Conservation (phyloP, 1,284 basidiomycete species). For the Cryptococcus wingfieldii region DNA sequence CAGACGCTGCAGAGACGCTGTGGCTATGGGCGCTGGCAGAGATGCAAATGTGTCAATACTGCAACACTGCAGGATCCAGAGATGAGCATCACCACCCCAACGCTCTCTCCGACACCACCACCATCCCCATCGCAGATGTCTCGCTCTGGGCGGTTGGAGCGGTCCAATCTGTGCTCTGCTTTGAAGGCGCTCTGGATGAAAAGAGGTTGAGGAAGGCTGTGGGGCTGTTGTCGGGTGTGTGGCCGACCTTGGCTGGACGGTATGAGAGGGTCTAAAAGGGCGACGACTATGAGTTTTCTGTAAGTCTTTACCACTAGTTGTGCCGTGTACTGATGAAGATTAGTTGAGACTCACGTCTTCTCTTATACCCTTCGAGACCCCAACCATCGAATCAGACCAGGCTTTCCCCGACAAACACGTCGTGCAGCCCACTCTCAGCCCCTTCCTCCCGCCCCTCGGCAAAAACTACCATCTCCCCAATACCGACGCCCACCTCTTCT, state of each 20-base stretch:
- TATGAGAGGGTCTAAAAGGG: slow-evolving; percentile 8
- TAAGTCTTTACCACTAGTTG: slow-evolving; percentile 1
- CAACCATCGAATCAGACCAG: slow-evolving; percentile 5
- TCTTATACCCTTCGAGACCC: slow-evolving; percentile 23
- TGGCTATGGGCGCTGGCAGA: too few relatives aligned
- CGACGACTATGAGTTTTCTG: slow-evolving; percentile 14
- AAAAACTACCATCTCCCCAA: slow-evolving; percentile 15
- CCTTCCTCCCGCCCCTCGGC: slow-evolving; percentile 15
- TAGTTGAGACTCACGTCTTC: slow-evolving; percentile 27
- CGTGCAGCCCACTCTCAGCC: slow-evolving; percentile 15
- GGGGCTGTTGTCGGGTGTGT: slow-evolving; percentile 12
- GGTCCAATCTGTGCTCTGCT: slow-evolving; percentile 17
- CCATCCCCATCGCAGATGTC: slow-evolving; percentile 21
- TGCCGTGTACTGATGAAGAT: not conserved
- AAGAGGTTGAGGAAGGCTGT: slow-evolving; percentile 19
- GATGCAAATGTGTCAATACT: too few relatives aligned
- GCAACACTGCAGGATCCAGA: not conserved
- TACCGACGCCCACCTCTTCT: slow-evolving; percentile 15
- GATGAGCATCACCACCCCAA: slow-evolving; percentile 1
- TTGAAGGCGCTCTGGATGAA: slow-evolving; percentile 20
- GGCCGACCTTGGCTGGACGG: slow-evolving; percentile 22
- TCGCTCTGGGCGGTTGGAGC: slow-evolving; percentile 22
- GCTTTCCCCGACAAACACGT: slow-evolving; percentile 9
- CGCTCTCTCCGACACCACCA: slow-evolving; percentile 2
- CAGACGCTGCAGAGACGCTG: too few relatives aligned